Percentiles rank a stretch among this genome's conserved stretches.
These are phyloP conservation scores for Parachlorella kessleri DNA, from an alignment of 139 green algal species.

Conservation along the genomic window DNA sequence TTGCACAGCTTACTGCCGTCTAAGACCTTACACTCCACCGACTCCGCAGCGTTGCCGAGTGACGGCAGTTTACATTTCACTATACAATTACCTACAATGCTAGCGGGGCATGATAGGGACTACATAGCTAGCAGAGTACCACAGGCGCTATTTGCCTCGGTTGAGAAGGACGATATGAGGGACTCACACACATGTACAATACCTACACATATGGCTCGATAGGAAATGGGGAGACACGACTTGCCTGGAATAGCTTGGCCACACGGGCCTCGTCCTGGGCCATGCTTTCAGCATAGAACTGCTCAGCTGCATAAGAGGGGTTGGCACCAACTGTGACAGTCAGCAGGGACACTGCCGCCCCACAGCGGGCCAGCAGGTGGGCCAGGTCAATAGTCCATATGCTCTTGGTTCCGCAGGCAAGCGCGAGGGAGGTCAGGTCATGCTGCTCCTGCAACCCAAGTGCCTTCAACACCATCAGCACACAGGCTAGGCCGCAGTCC, in stretches of 20 bases:
- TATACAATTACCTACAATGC: no score
- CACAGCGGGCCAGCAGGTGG: slow-evolving; percentile 77
- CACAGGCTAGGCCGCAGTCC: slow-evolving; percentile 93
- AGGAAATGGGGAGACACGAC: no score
- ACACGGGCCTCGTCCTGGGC: slow-evolving; percentile 77
- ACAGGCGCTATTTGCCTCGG: no score
- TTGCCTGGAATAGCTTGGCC: slow-evolving; percentile 67
- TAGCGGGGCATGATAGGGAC: no score
- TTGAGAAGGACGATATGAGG: no score
- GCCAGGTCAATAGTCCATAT: slow-evolving; percentile 95
- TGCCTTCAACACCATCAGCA: slow-evolving; percentile 82
- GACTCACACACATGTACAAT: no score
- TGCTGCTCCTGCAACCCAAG: slow-evolving; percentile 42
- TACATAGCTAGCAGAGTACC: no score
- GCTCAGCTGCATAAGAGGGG: slow-evolving; percentile 69
- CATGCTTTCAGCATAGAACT: slow-evolving; percentile 84
- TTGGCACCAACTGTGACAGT: slow-evolving; percentile 88
- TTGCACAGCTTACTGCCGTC: no score
- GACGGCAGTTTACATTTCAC: no score
- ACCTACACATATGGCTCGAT: no score
- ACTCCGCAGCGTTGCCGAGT: no score
- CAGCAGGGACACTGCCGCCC: slow-evolving; percentile 63
- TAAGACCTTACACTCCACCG: no score
- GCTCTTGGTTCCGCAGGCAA: slow-evolving; percentile 63
- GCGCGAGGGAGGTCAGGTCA: background rate